Evolutionary conservation across 2,329 filamentous ascomycete genomes (phyloP).

Genomic region (Laburnicola sp.): DNA sequence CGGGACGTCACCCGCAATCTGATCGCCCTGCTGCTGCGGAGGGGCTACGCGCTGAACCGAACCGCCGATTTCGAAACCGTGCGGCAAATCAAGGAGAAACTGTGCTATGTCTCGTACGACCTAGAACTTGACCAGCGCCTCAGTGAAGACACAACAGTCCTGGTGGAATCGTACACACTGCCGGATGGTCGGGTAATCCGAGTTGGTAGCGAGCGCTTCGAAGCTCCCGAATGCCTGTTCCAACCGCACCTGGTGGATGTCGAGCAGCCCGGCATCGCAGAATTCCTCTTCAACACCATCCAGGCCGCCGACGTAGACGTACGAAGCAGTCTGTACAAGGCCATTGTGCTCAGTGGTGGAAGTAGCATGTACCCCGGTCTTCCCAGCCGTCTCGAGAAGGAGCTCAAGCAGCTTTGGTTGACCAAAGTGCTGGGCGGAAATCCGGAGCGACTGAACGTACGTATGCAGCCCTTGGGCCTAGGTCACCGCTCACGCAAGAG

Average conservation of each 20-base stretch:
- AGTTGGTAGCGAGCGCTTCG: constrained; percentile 95
- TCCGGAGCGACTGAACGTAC: constrained; percentile 79
- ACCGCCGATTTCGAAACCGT: constrained; percentile 99
- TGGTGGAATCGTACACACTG: constrained; percentile 96
- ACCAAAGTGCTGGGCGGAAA: constrained; percentile 88
- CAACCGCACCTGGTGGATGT: constrained; percentile 97
- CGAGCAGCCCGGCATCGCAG: constrained; percentile 93
- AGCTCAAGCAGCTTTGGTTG: constrained; percentile 97
- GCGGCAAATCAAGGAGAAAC: constrained; percentile 98
- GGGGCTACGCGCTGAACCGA: constrained; percentile 95
- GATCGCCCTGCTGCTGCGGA: constrained; percentile 88
- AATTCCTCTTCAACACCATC: constrained; percentile 98
- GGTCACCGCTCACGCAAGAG: constrained; percentile 22
- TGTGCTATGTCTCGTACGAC: constrained; percentile 99
- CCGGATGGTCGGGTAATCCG: constrained; percentile 95
- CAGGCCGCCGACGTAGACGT: constrained; percentile 95
- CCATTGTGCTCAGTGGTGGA: constrained; percentile 92
- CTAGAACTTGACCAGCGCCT: constrained; percentile 93
- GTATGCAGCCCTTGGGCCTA: constrained; percentile 27
- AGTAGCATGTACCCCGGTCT: constrained; percentile 99
- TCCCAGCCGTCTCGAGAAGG: constrained; percentile 93
- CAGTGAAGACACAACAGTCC: constrained; percentile 93
- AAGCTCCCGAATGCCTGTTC: constrained; percentile 97
- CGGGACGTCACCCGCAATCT: constrained; percentile 98
- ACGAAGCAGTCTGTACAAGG: constrained; percentile 90